Evolutionary conservation across 805 yeast genomes (phyloP).

Genomic region (Teunomyces lycoperdinae): DNA sequence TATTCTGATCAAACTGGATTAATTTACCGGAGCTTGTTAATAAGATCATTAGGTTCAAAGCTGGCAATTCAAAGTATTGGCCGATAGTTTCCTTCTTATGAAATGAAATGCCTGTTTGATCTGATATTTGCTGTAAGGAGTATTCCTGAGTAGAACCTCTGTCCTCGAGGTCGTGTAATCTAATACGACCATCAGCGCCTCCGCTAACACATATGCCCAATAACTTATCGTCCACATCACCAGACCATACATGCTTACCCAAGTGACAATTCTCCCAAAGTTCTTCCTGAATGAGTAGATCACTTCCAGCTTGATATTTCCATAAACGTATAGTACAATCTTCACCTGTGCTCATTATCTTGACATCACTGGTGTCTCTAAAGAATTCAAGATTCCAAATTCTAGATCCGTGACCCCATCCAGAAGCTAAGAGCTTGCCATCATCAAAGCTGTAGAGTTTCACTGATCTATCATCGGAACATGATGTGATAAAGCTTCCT

Average conservation of each 20-base stretch:
- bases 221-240: conserved; percentile 48
- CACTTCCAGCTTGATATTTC: conserved; percentile 41
- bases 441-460: conserved; percentile 63
- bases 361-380: conserved; percentile 13
- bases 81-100: conserved; percentile 56
- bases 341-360: conserved; percentile 71
- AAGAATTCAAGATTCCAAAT: conserved; percentile 56
- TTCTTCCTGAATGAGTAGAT: conserved; percentile 37
- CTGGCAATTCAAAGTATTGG: conserved; percentile 49
- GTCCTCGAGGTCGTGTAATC: conserved; percentile 52
- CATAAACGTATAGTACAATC: conserved; percentile 84
- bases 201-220: conserved; percentile 67
- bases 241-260: conserved; percentile 88
- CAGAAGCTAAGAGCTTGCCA: conserved; percentile 65
- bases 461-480: conserved; percentile 93
- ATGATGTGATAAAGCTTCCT: conserved; percentile 62
- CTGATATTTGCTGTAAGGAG: conserved; percentile 33
- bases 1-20: conserved; percentile 26
- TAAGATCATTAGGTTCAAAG: conserved; percentile 42
- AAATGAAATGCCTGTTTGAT: conserved; percentile 21
- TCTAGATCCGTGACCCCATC: conserved; percentile 97
- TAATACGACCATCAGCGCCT: conserved; percentile 88
- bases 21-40: conserved; percentile 62
- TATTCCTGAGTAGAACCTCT: conserved; percentile 14
- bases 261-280: conserved; percentile 64